Evolutionary conservation across 108 stramenopile genomes (phyloP).

Genomic region (Cyclotella atomus): DNA sequence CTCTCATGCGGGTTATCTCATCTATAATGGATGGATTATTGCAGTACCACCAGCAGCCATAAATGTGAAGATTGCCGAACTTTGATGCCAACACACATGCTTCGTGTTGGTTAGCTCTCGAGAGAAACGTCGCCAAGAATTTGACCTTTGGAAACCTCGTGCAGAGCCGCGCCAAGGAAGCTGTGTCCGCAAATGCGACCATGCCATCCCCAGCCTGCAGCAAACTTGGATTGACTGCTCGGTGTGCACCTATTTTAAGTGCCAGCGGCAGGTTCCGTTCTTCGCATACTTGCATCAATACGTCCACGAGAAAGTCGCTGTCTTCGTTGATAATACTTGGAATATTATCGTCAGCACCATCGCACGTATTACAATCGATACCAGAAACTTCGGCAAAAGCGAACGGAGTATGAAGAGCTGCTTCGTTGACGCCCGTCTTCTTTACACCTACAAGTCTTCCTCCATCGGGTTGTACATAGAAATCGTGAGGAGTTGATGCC

Average conservation of each 20-base stretch:
- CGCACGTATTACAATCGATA: slow-evolving; percentile 47
- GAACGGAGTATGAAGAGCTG: slow-evolving; percentile 68
- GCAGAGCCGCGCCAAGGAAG: slow-evolving; percentile 64
- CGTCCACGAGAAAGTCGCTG: slow-evolving; percentile 78
- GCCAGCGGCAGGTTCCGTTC: slow-evolving; percentile 86
- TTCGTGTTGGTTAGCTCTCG: slow-evolving; percentile 88
- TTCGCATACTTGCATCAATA: slow-evolving; percentile 81
- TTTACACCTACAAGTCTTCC: slow-evolving; percentile 47
- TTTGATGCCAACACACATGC: slow-evolving; percentile 86
- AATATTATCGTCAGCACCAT: slow-evolving; percentile 53
- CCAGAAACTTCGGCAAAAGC: slow-evolving; percentile 54
- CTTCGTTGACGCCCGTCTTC: slow-evolving; percentile 61
- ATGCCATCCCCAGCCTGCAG: slow-evolving; percentile 81
- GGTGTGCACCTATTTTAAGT: slow-evolving; percentile 88
- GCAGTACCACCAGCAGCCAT: slow-evolving; percentile 93
- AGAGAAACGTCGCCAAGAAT: slow-evolving; percentile 90
- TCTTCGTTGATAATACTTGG: slow-evolving; percentile 76
- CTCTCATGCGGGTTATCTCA: slow-evolving; percentile 85
- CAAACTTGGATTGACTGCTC: slow-evolving; percentile 76
- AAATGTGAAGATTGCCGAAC: slow-evolving; percentile 91
- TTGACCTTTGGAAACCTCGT: slow-evolving; percentile 76
- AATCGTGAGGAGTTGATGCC: slow-evolving; percentile 90
- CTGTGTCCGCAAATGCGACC: slow-evolving; percentile 81
- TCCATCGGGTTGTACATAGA: slow-evolving; percentile 46
- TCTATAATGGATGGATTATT: slow-evolving; percentile 89